Base-by-base conservation (phyloP, 2,329 filamentous ascomycete genomes). In the Beauveria bassiana region DNA sequence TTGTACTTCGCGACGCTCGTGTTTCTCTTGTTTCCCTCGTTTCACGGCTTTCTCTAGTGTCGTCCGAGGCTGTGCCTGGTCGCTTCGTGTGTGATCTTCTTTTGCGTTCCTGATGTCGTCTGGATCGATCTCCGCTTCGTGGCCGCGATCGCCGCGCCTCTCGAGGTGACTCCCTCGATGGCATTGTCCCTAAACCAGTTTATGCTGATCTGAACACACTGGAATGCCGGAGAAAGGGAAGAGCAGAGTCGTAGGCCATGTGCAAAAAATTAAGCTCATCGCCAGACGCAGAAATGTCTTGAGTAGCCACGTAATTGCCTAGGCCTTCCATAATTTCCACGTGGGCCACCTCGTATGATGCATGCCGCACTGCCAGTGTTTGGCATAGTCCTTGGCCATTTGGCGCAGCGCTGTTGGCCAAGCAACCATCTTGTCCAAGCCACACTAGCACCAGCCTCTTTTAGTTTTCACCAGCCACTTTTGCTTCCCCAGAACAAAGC, bases 341-440 rank as follows among this genome's bases (percentile, higher is more conserved):
- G 56, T 60, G 56, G 31, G 55, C 51, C 43, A 18, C 45, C 34
- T 59, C 56, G 55, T 55, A 60, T 62, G 40, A 59, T 47, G 24
- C 31, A 24, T 50, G 31, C 59, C 20, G 43, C 49, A 14, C 12
- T 24, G 24, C 22, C 14, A n/a, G 63, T 63, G 61, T 69, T 65
- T 66, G 66, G 53, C 56, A 58, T 14, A 38, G 34, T 38, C 34
- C 64, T 67, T 67, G 68, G 64, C 63, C 42, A 22, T 60, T 66
- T 61, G 49, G 24, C 20, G 49, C 42, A 8, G n/a, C 24, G 3
- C 60, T 64, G 77, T 78, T 76, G 76, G 65, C 75, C 56, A 65
- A 71, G 71, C 74, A 78, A 79, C 76, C 67, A 74, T 75, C 74
- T 70, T 66, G 70, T 72, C 70, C 18, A 34, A 61, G 59, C 59